Evolutionary conservation across 768 basidiomycete genomes (phyloP).

Genomic region (Amyloporia xantha): DNA sequence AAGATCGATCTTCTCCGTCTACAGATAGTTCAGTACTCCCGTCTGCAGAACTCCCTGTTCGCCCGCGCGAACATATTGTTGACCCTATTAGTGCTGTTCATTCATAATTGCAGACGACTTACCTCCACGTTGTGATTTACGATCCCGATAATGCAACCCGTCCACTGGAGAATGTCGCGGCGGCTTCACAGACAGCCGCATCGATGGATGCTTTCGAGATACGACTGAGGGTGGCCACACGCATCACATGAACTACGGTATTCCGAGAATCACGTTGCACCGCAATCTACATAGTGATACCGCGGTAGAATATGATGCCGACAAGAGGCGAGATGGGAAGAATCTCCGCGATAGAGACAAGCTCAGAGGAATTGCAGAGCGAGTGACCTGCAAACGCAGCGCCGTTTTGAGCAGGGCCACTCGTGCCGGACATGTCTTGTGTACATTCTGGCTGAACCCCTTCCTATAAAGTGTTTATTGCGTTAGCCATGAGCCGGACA

Average conservation of each 20-base stretch:
- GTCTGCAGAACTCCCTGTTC: slow-evolving; percentile 90
- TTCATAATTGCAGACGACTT: slow-evolving; percentile 18
- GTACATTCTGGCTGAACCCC: no score
- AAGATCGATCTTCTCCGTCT: slow-evolving; percentile 93
- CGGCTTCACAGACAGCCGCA: slow-evolving; percentile 92
- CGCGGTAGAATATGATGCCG: slow-evolving; percentile 99
- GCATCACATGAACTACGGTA: slow-evolving; percentile 97
- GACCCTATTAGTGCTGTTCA: no score
- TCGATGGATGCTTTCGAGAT: slow-evolving; percentile 94
- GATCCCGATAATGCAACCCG: slow-evolving; percentile 83
- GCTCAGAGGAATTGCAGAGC: slow-evolving; percentile 95
- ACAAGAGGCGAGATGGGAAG: slow-evolving; percentile 91
- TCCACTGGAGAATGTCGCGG: slow-evolving; percentile 74
- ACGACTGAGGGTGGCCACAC: slow-evolving; percentile 96
- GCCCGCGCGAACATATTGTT: slow-evolving; percentile 99
- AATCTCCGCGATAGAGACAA: slow-evolving; percentile 96
- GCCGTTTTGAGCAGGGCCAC: slow-evolving; percentile 87
- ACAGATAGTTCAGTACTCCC: slow-evolving; percentile 91
- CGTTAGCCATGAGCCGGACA: no score
- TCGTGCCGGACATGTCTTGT: no score
- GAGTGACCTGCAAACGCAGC: slow-evolving; percentile 98
- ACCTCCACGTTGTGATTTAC: slow-evolving; percentile 96
- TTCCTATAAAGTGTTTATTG: no score
- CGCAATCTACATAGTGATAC: slow-evolving; percentile 99
- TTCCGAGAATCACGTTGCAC: slow-evolving; percentile 93